Base-by-base conservation (phyloP, 768 basidiomycete species). In the Pleurotus djamor region DNA sequence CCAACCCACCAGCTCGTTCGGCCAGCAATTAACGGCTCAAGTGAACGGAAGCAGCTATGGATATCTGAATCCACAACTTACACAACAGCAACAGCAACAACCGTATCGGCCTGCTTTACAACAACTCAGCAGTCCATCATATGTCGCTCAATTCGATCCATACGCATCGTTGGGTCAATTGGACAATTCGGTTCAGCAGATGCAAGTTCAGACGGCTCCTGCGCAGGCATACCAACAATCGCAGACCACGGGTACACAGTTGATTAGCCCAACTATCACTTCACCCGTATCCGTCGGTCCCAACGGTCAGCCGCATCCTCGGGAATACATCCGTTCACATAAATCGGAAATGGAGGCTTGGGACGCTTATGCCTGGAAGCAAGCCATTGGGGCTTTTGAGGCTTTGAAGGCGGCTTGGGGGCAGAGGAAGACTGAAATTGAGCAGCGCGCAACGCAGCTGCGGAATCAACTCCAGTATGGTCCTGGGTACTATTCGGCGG, bases 311-410 rank as follows among this genome's bases (percentile, higher is more conserved):
- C 76, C 73, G 32, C 91, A 93, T 64, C 91, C 91, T 0, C 83
- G 88, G 43, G 83, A 89, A 48, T 83, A 79, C 63, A 83, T 92
- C 57, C 84, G 83, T 48, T 70, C 71, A 2, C 82, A 91, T 69
- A 92, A 91, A 63, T 66, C 75, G 0, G 83, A 85, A 68, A 76
- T 93, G 32, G 91, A 91, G 63, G 73, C 80, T 5, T 92, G 90
- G 90, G 87, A 91, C 64, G 38, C 71, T 5, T 83, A 81, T 59
- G 73, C 86, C 10, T 92, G 90, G 90, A 91, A 86, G 69, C 88
- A 89, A 72, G 75, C 86, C 38, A 69, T 90, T 34, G 72, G 71
- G 59, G 65, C 81, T 0, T 89, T 91, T 60, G 88, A 92, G 56
- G 73, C 75, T 9, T 78, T 93, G 63, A 88, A 86, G 71, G 70